phyloP scores from a whole-genome alignment of 768 basidiomycete species.

The Zangia roseola region DNA sequence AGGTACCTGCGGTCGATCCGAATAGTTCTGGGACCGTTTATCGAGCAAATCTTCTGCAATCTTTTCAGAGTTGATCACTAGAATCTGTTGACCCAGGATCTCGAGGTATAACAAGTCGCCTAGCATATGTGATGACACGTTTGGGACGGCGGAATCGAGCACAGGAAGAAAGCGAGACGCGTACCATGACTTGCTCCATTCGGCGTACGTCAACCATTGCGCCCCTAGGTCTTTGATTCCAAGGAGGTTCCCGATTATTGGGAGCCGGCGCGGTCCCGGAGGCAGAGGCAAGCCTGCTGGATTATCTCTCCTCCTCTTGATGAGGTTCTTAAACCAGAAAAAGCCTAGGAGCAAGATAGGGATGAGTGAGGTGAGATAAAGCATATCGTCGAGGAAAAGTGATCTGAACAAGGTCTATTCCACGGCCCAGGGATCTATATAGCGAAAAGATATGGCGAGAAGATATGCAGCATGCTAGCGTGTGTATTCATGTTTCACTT shows the following conservation, averaged over 20 bases:
- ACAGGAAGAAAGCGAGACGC: neutral
- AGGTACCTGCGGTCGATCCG: conserved; percentile 24
- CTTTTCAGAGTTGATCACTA: conserved; percentile 25
- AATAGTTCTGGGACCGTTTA: conserved; percentile 28
- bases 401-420: neutral
- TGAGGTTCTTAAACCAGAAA: neutral
- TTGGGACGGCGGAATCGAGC: neutral
- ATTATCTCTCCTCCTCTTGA: conserved; percentile 11
- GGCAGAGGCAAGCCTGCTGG: conserved; percentile 30
- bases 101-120: conserved; percentile 29
- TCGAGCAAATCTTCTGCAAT: conserved; percentile 28
- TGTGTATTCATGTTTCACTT: conserved; percentile 11
- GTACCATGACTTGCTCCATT: conserved; percentile 43
- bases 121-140: neutral
- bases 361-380: conserved; percentile 4
- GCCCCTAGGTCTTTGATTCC: conserved; percentile 40
- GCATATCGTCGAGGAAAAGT: neutral
- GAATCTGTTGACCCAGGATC: conserved; percentile 21
- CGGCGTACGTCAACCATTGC: conserved; percentile 39
- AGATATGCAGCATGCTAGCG: neutral
- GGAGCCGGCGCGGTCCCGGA: conserved; percentile 43
- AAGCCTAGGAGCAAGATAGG: neutral
- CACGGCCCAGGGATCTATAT: neutral
- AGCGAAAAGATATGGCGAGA: conserved; percentile 1
- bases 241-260: conserved; percentile 44